Evolutionary conservation across 352 stramenopile species (phyloP).

Genomic region (Globisporangium lucens): DNA sequence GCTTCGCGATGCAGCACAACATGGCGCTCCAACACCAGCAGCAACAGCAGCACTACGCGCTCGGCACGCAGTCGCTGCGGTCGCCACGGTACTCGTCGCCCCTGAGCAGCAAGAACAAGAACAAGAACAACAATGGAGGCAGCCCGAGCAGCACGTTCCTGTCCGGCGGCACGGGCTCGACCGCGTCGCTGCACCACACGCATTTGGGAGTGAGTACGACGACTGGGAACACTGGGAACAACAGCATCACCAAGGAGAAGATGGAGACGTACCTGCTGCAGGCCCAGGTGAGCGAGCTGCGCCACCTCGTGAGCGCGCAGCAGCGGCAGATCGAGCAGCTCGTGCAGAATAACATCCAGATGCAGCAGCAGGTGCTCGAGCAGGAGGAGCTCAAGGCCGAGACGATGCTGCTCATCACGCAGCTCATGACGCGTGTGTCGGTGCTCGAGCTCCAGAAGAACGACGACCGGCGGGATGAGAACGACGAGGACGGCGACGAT

Average conservation of each 20-base stretch:
- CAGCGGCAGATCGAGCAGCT: conserved; percentile 76
- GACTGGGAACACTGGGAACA: neutral
- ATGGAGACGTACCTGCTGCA: conserved; percentile 26
- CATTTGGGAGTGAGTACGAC: neutral
- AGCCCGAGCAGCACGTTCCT: conserved; percentile 16
- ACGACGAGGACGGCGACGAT: conserved; percentile 29
- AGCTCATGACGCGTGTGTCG: conserved; percentile 83
- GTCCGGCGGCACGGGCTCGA: conserved; percentile 7
- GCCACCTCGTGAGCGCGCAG: conserved; percentile 44
- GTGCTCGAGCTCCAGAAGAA: conserved; percentile 64
- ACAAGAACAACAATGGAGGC: neutral
- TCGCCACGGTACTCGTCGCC: conserved; percentile 10
- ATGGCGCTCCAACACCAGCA: conserved; percentile 14
- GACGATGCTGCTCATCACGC: conserved; percentile 81
- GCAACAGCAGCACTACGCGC: conserved; percentile 21
- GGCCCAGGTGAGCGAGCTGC: conserved; percentile 51
- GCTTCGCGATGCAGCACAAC: conserved; percentile 30
- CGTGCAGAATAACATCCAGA: conserved; percentile 66
- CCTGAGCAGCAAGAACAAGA: neutral
- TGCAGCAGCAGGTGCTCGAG: conserved; percentile 79
- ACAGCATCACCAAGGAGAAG: conserved; percentile 11
- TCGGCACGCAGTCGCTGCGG: conserved; percentile 11
- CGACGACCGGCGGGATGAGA: conserved; percentile 21
- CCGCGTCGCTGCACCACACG: conserved; percentile 11
- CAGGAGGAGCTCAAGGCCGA: conserved; percentile 81